A percentile compares a stretch with the other conserved stretches of the same genome.
These are phyloP conservation scores for Iberis pinnata DNA, from an alignment of 345 rosid species.

Conservation along the genomic window DNA sequence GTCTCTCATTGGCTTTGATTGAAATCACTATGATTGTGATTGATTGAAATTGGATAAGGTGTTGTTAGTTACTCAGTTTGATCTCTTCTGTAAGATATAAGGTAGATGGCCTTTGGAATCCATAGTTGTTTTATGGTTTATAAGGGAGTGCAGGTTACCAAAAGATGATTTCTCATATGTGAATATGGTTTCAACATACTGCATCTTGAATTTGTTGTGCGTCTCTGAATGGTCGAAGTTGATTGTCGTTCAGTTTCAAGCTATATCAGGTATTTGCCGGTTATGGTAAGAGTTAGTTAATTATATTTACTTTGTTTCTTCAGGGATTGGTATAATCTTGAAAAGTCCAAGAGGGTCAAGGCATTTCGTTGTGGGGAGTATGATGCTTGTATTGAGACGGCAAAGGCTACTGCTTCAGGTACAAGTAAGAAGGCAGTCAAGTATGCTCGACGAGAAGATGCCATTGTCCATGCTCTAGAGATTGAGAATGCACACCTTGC, in stretches of 20 bases:
- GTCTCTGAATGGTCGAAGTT: background rate
- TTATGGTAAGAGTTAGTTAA: background rate
- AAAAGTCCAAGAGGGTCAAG: conserved; percentile 92
- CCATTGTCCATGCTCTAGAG: conserved; percentile 93
- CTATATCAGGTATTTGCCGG: too few species aligned
- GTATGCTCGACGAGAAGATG: conserved; percentile 97
- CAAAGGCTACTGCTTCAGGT: conserved; percentile 65
- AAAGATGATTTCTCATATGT: background rate
- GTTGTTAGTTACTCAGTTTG: background rate
- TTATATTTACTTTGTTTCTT: conserved; percentile 11
- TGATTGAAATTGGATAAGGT: too few species aligned
- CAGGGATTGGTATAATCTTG: conserved; percentile 99
- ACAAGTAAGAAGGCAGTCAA: conserved; percentile 74
- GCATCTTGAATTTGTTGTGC: background rate
- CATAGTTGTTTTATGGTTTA: background rate
- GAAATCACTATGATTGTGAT: too few species aligned
- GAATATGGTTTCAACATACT: background rate
- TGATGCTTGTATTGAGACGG: conserved; percentile 74
- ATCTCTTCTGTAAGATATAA: too few species aligned
- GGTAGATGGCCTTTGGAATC: background rate
- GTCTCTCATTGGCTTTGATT: too few species aligned
- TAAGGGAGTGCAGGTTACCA: background rate
- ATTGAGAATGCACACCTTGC: conserved; percentile 71
- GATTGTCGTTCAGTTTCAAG: too few species aligned
- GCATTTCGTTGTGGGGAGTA: conserved; percentile 97